Conservation (phyloP, 2,329 filamentous ascomycete genomes). For the Tolypocladium pustulatum region DNA sequence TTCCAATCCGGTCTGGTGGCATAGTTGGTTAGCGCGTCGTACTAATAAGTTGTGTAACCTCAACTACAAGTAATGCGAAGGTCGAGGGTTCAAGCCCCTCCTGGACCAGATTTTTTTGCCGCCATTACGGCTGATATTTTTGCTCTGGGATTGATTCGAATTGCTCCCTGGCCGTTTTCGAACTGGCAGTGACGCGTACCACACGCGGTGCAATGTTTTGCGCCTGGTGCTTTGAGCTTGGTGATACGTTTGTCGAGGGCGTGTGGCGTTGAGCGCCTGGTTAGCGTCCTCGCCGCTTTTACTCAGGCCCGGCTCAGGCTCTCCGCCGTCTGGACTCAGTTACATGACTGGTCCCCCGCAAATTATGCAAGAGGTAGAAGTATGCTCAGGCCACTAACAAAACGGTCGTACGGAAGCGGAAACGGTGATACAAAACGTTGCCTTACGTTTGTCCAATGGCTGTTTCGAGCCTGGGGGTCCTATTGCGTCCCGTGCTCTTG, state of each 20-base stretch:
- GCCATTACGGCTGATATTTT: not conserved
- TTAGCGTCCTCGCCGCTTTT: not conserved
- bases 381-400: no score
- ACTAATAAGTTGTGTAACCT: not conserved
- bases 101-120: not conserved
- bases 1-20: not conserved
- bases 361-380: no score
- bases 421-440: no score
- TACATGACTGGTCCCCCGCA: no score
- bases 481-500: no score
- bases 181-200: no score
- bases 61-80: not conserved
- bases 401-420: no score
- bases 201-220: not conserved
- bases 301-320: not conserved
- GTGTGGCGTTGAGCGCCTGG: not conserved
- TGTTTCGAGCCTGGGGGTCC: no score
- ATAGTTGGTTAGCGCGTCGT: constrained; percentile 1
- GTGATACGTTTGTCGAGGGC: not conserved
- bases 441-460: no score
- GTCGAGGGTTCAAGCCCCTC: not conserved
- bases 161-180: not conserved
- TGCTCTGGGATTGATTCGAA: not conserved
- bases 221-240: not conserved
- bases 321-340: no score